Evolutionary conservation across 2,329 filamentous ascomycete species (phyloP).

Genomic region (Colletotrichum melonis): DNA sequence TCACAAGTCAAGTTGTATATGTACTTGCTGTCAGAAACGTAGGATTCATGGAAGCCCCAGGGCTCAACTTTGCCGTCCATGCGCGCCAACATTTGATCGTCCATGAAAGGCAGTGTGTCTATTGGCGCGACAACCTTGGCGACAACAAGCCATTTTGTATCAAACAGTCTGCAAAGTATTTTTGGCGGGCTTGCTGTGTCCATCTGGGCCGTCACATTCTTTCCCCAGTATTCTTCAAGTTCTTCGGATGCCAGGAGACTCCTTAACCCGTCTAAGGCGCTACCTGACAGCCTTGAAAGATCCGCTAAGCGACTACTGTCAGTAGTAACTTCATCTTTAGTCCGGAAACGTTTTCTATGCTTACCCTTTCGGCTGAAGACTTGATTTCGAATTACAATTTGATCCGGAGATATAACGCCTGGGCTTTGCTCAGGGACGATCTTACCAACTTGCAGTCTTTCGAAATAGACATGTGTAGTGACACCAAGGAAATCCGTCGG

Average conservation of each 20-base stretch:
- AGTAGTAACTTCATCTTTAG: not conserved
- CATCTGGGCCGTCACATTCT: not conserved
- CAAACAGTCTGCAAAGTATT: not conserved
- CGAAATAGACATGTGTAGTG: not conserved
- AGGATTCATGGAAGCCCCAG: not conserved
- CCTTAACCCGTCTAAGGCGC: too few species aligned
- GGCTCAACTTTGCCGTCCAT: not conserved
- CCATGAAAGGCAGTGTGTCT: not conserved
- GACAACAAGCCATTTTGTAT: not conserved
- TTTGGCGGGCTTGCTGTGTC: not conserved
- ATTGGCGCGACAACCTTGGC: not conserved
- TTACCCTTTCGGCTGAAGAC: not conserved
- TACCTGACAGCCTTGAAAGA: not conserved
- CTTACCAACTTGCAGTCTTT: not conserved
- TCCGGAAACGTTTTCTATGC: not conserved
- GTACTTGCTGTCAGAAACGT: not conserved
- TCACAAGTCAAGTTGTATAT: constrained; percentile 18
- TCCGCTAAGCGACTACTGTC: not conserved
- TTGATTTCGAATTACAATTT: not conserved
- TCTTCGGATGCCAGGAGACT: not conserved
- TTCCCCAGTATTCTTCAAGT: not conserved
- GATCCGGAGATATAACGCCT: not conserved
- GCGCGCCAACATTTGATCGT: not conserved
- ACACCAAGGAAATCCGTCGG: not conserved
- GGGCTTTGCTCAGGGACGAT: not conserved